These are phyloP conservation scores for Spergularia azorica DNA, from an alignment of 179 eudicot species.

Conservation along the genomic window DNA sequence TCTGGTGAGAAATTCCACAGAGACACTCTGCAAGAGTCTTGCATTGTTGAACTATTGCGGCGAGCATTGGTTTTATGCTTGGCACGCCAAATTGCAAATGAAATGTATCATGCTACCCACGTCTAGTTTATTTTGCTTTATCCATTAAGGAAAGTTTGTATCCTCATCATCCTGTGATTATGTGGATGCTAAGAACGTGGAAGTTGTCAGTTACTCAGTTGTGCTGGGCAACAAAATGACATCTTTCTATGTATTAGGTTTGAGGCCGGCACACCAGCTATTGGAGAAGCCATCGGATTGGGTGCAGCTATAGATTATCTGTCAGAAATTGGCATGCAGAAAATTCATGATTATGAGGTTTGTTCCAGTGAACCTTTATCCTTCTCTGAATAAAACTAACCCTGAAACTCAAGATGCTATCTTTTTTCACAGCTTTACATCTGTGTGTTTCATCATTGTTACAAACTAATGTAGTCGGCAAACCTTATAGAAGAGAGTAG, in stretches of 20 bases:
- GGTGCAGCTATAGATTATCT: slow-evolving; percentile 97
- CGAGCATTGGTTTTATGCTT: background rate
- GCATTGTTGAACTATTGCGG: background rate
- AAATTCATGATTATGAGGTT: slow-evolving; percentile 96
- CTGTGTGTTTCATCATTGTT: too few relatives aligned
- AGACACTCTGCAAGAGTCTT: background rate
- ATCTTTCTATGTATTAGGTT: slow-evolving; percentile 49
- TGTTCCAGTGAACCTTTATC: slow-evolving; percentile 13
- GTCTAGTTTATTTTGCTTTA: background rate
- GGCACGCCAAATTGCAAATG: background rate
- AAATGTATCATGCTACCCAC: background rate
- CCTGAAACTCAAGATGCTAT: background rate
- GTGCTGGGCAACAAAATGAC: slow-evolving; percentile 1
- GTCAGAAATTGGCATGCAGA: slow-evolving; percentile 92
- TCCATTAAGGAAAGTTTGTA: background rate
- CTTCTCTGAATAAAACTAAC: background rate
- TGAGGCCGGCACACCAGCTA: slow-evolving; percentile 99
- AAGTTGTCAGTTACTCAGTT: background rate
- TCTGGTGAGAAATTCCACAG: background rate
- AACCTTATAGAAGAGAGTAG: too few relatives aligned
- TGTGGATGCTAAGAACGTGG: background rate
- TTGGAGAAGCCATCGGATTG: slow-evolving; percentile 94
- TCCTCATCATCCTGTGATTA: background rate
- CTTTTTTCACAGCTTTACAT: too few relatives aligned
- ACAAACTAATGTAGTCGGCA: too few relatives aligned